Base-by-base conservation (phyloP, 768 basidiomycete genomes). In the Galerina sulciceps region DNA sequence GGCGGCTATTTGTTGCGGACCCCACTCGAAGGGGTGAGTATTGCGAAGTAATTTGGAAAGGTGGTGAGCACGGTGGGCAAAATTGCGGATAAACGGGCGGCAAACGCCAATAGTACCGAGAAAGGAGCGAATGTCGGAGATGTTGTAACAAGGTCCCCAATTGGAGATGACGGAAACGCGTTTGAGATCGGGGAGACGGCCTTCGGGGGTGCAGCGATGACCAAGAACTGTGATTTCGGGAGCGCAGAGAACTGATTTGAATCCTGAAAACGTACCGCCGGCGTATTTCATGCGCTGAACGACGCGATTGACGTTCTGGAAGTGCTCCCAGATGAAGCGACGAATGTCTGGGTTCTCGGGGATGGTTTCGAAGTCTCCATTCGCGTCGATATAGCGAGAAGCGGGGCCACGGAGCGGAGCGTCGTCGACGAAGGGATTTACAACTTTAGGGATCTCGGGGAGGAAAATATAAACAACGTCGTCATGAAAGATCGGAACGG, bases 271-370 rank as follows among this genome's bases (percentile, higher is more conserved):
- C 0, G 75, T 81, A 0, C 71, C 72, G 0, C 79, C 74, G 2
- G 61, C 41, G 37, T 77, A 69, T 20, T 75, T 73, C 20, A 81
- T 70, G 0, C 66, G 60, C 15, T 80, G 76, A 0, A 79, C 23
- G 1, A 83, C 55, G 0, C 73, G 37, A 50, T 82, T 75, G 10
- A 80, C 26, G 43, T 70, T 68, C 2, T 63, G 35, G 10, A 78
- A 61, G 44, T 79, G 73, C 49, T 80, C 74, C 69, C 73, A 79
- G 0, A 81, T 65, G 44, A 81, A 81, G 0, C 66, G 52, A 0
- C 66, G 60, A 15, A 74, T 74, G 0, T 65, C 67, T 0, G 69
- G 57, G 57, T 74, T 74, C 20, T 66, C 65, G 3, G 60, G 45
- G 5, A 74, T 55, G 4, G 40, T 43, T 49, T 72, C 17, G 10